These are phyloP conservation scores for Golubevia sp. DNA, from an alignment of 1,284 basidiomycete genomes.

Conservation along the genomic window DNA sequence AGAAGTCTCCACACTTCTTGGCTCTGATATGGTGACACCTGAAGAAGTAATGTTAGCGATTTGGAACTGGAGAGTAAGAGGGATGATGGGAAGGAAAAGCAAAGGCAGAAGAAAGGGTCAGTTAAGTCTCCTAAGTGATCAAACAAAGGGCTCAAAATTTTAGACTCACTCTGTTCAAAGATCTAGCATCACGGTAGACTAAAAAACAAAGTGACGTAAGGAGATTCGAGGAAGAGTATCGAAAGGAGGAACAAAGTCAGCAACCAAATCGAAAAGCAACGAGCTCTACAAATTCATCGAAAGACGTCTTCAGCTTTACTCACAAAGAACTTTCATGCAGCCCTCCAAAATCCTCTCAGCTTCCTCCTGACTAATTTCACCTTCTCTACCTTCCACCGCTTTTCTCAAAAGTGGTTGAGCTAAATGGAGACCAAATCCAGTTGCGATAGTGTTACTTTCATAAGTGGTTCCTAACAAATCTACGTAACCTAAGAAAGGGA, in stretches of 20 bases:
- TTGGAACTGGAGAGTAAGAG: conserved; percentile 74
- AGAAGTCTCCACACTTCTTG: conserved; percentile 75
- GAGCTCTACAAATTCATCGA: too few species aligned
- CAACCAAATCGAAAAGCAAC: too few species aligned
- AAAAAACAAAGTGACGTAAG: neutral
- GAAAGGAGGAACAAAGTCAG: too few species aligned
- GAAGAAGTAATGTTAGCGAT: conserved; percentile 82
- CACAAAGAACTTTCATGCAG: conserved; percentile 85
- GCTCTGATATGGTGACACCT: conserved; percentile 81
- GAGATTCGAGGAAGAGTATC: neutral
- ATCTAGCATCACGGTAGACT: conserved; percentile 91
- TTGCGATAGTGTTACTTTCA: conserved; percentile 88
- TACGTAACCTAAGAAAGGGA: conserved; percentile 75
- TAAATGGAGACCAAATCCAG: conserved; percentile 93
- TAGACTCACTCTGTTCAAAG: conserved; percentile 84
- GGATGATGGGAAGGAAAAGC: neutral
- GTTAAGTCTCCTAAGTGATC: neutral
- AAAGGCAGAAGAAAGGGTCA: neutral
- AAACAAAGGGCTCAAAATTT: neutral
- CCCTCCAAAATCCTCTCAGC: conserved; percentile 80
- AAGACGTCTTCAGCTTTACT: too few species aligned
- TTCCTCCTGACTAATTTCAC: conserved; percentile 76
- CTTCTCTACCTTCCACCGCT: conserved; percentile 81
- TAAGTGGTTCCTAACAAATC: conserved; percentile 98
- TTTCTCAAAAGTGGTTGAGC: conserved; percentile 90